phyloP scores from a whole-genome alignment of 148 eudicot species.

The Camellia japonica region DNA sequence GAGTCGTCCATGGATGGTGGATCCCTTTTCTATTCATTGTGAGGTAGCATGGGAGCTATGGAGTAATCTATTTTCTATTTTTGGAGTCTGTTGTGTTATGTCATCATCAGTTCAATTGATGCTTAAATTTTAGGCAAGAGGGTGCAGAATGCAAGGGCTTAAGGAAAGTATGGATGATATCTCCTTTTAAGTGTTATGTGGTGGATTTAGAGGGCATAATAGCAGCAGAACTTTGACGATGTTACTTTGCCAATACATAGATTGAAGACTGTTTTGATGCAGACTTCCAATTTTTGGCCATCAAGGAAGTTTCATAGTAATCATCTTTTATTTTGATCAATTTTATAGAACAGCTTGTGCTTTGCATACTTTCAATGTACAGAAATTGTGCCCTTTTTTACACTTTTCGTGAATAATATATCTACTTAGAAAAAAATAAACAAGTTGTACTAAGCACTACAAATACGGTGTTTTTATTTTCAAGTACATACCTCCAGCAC shows the following conservation, averaged over 20 bases:
- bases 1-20: background rate
- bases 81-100: background rate
- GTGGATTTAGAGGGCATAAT: background rate
- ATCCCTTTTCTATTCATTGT: background rate
- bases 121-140: background rate
- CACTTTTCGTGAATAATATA: background rate
- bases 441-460: background rate
- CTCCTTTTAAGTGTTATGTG: too few relatives aligned
- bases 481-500: constrained; percentile 80
- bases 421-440: background rate
- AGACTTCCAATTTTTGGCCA: background rate
- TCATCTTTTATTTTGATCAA: background rate
- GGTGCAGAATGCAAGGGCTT: background rate
- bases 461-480: background rate
- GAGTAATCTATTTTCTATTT: background rate
- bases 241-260: background rate
- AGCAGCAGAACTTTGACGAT: background rate
- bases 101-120: background rate
- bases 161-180: too few relatives aligned
- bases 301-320: background rate
- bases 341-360: background rate
- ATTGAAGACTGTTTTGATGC: background rate
- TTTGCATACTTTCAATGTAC: background rate
- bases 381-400: background rate
- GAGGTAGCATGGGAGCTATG: background rate